phyloP scores from a whole-genome alignment of 148 eudicot genomes.

The Fagopyrum esculentum region DNA sequence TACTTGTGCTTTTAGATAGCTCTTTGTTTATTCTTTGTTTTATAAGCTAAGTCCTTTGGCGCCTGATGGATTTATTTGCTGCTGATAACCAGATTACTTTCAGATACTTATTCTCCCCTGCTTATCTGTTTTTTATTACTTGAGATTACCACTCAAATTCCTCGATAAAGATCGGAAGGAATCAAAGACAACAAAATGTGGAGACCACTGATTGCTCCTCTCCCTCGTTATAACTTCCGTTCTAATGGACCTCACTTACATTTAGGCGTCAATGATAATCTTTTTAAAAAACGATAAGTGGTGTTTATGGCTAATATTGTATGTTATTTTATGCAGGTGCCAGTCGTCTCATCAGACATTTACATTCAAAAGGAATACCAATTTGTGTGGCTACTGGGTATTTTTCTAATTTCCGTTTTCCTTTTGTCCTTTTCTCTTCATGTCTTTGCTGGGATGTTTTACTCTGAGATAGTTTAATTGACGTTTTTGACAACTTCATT shows the following conservation, averaged over 20 bases:
- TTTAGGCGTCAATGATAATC: not conserved
- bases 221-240: not conserved
- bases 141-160: not conserved
- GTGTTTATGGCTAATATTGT: not conserved
- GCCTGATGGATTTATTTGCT: not conserved
- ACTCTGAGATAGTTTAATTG: not conserved
- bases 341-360: slow-evolving; percentile 64
- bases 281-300: not conserved
- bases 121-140: not conserved
- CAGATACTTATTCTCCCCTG: not conserved
- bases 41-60: not conserved
- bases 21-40: not conserved
- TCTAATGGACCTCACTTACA: not conserved
- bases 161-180: not conserved
- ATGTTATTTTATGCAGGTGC: slow-evolving; percentile 45
- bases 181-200: not conserved
- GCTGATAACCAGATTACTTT: not conserved
- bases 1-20: not conserved
- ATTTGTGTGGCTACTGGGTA: slow-evolving; percentile 95
- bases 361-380: slow-evolving; percentile 65
- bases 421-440: not conserved
- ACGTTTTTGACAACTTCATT: not conserved
- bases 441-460: not conserved
- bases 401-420: not conserved
- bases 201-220: not conserved